Evolutionary conservation across 768 basidiomycete genomes (phyloP).

Genomic region (Rossbeevera mucosa): DNA sequence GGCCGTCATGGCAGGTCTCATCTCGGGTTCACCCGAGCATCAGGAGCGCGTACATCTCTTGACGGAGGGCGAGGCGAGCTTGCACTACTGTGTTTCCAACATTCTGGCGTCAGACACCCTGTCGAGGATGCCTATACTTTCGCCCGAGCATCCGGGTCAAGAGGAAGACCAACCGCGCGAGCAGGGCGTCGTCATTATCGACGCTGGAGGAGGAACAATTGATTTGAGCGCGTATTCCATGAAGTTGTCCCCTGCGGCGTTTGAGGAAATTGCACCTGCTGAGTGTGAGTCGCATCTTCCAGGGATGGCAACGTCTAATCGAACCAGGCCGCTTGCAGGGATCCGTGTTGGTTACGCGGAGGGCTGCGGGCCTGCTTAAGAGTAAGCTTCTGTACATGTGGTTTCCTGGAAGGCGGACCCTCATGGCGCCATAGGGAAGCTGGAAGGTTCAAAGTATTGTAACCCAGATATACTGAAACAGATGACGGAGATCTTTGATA

Average conservation of each 20-base stretch:
- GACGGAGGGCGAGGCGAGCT: constrained; percentile 62
- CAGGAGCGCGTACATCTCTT: constrained; percentile 48
- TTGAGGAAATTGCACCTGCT: constrained; percentile 36
- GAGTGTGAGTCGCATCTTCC: constrained; percentile 27
- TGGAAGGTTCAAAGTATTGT: constrained; percentile 31
- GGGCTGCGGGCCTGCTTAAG: constrained; percentile 31
- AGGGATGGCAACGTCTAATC: background rate
- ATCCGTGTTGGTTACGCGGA: constrained; percentile 35
- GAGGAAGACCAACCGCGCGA: constrained; percentile 23
- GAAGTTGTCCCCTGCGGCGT: constrained; percentile 34
- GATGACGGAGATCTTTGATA: constrained; percentile 39
- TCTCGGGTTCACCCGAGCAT: constrained; percentile 36
- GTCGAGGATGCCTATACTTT: constrained; percentile 15
- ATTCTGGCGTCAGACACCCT: constrained; percentile 37
- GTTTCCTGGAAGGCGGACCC: background rate
- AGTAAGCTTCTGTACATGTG: constrained; percentile 10
- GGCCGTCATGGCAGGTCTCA: constrained; percentile 47
- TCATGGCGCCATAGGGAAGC: constrained; percentile 20
- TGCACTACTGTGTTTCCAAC: constrained; percentile 52
- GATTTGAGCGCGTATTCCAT: constrained; percentile 42
- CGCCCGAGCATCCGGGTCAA: constrained; percentile 16
- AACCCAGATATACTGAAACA: constrained; percentile 30
- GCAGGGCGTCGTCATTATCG: constrained; percentile 41
- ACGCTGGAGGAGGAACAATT: constrained; percentile 46
- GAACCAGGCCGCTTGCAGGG: constrained; percentile 38